A percentile compares a stretch with the other conserved stretches of the same genome.
Conservation (phyloP, 2,329 filamentous ascomycete species). For the Metarhizium humberi region DNA sequence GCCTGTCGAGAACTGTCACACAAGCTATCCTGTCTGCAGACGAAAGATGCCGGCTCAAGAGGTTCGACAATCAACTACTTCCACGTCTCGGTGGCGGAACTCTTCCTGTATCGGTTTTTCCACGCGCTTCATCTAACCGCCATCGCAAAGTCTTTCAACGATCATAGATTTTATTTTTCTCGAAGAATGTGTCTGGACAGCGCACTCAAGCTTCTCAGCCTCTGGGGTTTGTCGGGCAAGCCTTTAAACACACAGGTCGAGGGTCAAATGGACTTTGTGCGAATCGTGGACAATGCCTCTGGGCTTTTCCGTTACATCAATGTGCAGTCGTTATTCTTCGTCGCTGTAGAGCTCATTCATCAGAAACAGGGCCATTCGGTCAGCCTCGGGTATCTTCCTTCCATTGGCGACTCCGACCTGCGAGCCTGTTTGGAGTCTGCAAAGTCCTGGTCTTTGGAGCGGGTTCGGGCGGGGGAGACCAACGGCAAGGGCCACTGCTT, state of each 20-base stretch:
- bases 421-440: constrained; percentile 19
- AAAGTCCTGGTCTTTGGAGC: constrained; percentile 21
- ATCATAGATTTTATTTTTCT: constrained; percentile 43
- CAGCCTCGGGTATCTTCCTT: constrained; percentile 18
- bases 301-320: constrained; percentile 34
- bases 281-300: constrained; percentile 29
- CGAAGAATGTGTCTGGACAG: constrained; percentile 39
- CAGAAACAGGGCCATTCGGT: constrained; percentile 31
- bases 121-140: constrained; percentile 46
- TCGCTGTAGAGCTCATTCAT: constrained; percentile 37
- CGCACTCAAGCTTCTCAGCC: constrained; percentile 24
- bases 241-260: constrained; percentile 7
- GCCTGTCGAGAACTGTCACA: constrained; percentile 24
- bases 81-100: constrained; percentile 31
- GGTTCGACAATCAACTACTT: constrained; percentile 23
- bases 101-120: constrained; percentile 36
- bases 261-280: constrained; percentile 14
- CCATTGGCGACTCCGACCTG: constrained; percentile 23
- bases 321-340: constrained; percentile 28
- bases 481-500: constrained; percentile 33
- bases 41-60: constrained; percentile 12
- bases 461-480: constrained; percentile 32
- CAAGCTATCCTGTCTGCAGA: constrained; percentile 25
- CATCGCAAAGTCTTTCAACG: constrained; percentile 30
- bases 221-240: constrained; percentile 19